Conservation (phyloP, 805 yeast genomes). For the Metschnikowia drakensbergensis region DNA sequence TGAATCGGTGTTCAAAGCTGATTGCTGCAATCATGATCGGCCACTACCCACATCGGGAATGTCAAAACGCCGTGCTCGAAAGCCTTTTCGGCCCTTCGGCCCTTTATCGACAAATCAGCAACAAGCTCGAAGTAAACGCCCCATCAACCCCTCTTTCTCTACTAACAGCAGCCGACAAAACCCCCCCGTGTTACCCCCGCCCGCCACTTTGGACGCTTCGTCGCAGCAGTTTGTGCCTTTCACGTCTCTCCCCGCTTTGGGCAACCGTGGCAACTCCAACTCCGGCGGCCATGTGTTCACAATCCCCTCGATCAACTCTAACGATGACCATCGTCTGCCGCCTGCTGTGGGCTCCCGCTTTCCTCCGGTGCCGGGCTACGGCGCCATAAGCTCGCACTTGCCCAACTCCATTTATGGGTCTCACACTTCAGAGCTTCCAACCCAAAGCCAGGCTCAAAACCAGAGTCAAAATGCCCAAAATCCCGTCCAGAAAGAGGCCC, state of each 20-base stretch:
- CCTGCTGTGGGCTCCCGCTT: constrained; percentile 10
- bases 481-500: constrained; percentile 7
- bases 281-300: constrained; percentile 43
- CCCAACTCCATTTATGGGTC: constrained; percentile 16
- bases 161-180: constrained; percentile 50
- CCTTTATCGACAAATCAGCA: no score
- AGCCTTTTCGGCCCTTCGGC: no score
- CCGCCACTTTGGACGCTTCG: constrained; percentile 49
- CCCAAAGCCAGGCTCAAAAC: constrained; percentile 14
- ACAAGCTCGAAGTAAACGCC: no score
- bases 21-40: no score
- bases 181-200: constrained; percentile 60
- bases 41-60: no score
- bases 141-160: constrained; percentile 1
- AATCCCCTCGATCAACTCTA: constrained; percentile 45
- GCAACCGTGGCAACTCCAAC: constrained; percentile 35
- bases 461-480: neutral
- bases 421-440: neutral
- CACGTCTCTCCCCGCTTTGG: constrained; percentile 50
- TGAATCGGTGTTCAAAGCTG: no score
- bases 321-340: constrained; percentile 23
- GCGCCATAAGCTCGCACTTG: constrained; percentile 17
- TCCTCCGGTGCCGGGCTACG: constrained; percentile 19
- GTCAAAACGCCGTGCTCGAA: no score
- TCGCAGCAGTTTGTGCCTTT: constrained; percentile 47